Evolutionary conservation across 192 early-diverging fungal genomes (phyloP).

Genomic region (Allomyces macrogynus): DNA sequence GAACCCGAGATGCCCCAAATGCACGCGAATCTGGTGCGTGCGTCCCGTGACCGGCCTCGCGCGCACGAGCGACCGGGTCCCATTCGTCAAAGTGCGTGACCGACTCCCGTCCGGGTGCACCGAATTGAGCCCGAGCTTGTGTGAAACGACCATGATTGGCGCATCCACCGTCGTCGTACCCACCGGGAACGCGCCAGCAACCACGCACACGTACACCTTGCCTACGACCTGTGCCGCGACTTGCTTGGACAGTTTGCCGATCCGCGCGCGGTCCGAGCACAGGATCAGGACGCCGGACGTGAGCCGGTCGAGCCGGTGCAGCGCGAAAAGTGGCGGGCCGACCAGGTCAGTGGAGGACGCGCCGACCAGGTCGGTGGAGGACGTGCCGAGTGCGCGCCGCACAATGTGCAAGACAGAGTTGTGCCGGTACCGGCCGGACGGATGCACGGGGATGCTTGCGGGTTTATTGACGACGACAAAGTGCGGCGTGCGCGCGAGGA

Average conservation of each 20-base stretch:
- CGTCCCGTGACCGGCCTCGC: slow-evolving; percentile 75
- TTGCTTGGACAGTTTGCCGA: slow-evolving; percentile 38
- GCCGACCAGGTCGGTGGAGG: slow-evolving; percentile 10
- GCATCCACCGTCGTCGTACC: slow-evolving; percentile 41
- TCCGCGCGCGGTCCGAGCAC: slow-evolving; percentile 30
- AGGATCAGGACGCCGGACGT: slow-evolving; percentile 85
- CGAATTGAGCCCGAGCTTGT: slow-evolving; percentile 73
- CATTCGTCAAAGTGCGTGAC: slow-evolving; percentile 61
- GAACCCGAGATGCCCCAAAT: slow-evolving; percentile 74
- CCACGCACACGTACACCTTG: slow-evolving; percentile 79
- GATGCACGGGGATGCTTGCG: slow-evolving; percentile 62
- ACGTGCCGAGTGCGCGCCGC: slow-evolving; percentile 16
- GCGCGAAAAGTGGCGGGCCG: slow-evolving; percentile 21
- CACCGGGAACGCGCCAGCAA: slow-evolving; percentile 69
- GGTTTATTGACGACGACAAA: slow-evolving; percentile 77
- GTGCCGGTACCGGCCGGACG: slow-evolving; percentile 67
- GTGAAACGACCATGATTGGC: slow-evolving; percentile 64
- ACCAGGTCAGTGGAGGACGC: slow-evolving; percentile 10
- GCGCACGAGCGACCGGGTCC: slow-evolving; percentile 47
- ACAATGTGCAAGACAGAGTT: slow-evolving; percentile 59
- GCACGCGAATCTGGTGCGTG: slow-evolving; percentile 95
- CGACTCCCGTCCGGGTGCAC: slow-evolving; percentile 71
- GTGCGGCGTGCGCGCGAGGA: slow-evolving; percentile 39
- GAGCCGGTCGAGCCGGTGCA: slow-evolving; percentile 79
- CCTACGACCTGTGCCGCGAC: slow-evolving; percentile 43